Base-by-base conservation (phyloP, 495 filamentous ascomycete genomes). In the Trichoderma orchidacearum region DNA sequence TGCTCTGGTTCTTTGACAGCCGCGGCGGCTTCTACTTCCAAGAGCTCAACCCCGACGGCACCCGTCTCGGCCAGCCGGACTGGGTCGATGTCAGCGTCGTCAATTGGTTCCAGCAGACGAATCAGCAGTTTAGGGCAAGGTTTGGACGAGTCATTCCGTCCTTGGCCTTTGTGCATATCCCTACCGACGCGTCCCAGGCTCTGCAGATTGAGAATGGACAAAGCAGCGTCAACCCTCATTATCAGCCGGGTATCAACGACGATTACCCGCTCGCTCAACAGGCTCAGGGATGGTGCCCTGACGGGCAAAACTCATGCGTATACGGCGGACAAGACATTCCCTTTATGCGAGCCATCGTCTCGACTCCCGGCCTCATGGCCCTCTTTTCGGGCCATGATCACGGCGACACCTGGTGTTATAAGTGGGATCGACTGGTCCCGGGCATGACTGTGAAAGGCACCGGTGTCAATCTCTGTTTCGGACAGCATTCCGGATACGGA, bases 1-100 rank as follows among this genome's bases (percentile, higher is more conserved):
- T 90, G 3, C 73, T 89, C 30, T 90, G 84, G 83, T 89, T 89
- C 70, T 89, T 90, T 61, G 86, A 90, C 64, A 80, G 75, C 54
- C 75, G 76, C 31, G 85, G 85, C 34, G 86, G 86, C 0, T 72
- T 71, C 48, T 60, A 68, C 27, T 81, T 75, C 60, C 77, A 82
- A 41, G 66, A 75, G 15, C 63, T 64, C 7, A 60, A 74, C 12
- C 60, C 71, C 11, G 17, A 62, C 0, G 64, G 60, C 5, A 56
- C 66, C 8, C 66, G 56, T 1, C 59, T 73, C 31, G 63, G 63
- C 6, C 66, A 70, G 57, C 66, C 70, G 3, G 63, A 74, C 60
- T 80, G 75, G 75, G 73, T 78, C 9, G 67, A 72, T 50, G 36
- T 59, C 29, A 60, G 66, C 51, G 82, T 84, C 0, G 79, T 81